Base-by-base conservation (phyloP, 1,284 basidiomycete species). In the Puccinia brachypodii region DNA sequence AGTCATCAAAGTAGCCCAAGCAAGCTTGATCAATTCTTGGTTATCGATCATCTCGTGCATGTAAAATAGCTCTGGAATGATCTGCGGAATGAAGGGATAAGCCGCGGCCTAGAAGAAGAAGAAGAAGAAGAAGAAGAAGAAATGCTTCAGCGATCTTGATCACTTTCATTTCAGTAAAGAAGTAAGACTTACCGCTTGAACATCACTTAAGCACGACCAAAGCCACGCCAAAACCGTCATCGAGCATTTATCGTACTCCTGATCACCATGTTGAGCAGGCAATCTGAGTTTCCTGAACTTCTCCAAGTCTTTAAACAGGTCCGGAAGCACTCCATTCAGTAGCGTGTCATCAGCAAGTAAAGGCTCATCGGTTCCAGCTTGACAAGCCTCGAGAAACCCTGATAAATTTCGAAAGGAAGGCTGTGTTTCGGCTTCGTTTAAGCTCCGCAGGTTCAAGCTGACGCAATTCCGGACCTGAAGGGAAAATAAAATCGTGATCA, bases 201-300 rank as follows among this genome's bases (percentile, higher is more conserved):
- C 83, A 81, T 85, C 85, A 75, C 82, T 84, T 56, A 85, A 83
- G 68, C 83, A 90, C 40, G 90, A 87, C 93, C 93, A 94, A 71
- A 94, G 88, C 92, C 92, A 94, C 84, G 92, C 89, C 36, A 94
- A 86, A 82, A 94, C 87, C 31, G 92, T 92, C 81, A 94, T 87
- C 14, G 93, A 92, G 80, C 94, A 91, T 88, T 93, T 94, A 87
- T 97, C 95, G 86, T 96, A 96, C 88, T 91, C 91, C 3, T 93
- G 95, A 85, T 85, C 83, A 33, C 87, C 87, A 44, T 87, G 85
- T 0, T 87, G 85, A 22, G 85, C 85, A 1, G 88, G 87, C 78
- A 86, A 85, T 14, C 88, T 84, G 77, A 86, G 84, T 16, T 72
- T 82, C 13, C 87, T 84, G 84, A 84, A 86, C 36, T 83, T 60